Conservation (phyloP, 495 filamentous ascomycete genomes). For the Xylaria telfairii region DNA sequence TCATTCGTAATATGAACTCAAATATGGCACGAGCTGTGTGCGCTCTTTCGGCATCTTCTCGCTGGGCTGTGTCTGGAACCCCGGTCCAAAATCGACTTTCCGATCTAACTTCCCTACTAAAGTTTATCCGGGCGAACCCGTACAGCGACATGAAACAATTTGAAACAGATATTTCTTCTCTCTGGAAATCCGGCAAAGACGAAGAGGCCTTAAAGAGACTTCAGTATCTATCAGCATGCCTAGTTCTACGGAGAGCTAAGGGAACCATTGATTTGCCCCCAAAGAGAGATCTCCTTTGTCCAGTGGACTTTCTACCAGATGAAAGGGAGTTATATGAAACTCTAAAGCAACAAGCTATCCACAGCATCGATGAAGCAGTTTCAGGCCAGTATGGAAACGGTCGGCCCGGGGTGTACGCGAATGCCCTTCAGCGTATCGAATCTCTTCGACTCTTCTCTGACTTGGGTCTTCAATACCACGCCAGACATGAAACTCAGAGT, state of each 20-base stretch:
- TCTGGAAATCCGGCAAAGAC: background rate
- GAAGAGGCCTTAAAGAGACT: background rate
- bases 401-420: background rate
- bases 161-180: background rate
- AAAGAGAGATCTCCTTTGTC: background rate
- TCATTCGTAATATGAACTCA: background rate
- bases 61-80: slow-evolving; percentile 4
- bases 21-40: background rate
- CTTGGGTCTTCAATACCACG: background rate
- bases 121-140: background rate
- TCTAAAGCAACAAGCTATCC: background rate
- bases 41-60: background rate
- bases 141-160: background rate
- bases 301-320: background rate
- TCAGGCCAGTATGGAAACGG: background rate
- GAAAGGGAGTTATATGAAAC: background rate
- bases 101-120: background rate
- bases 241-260: background rate
- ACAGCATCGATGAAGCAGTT: background rate
- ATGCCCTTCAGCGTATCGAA: background rate
- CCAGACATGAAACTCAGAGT: background rate
- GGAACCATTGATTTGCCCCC: background rate
- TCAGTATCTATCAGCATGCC: background rate
- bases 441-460: background rate
- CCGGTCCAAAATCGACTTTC: slow-evolving; percentile 1